Evolutionary conservation across 768 basidiomycete genomes (phyloP).

Genomic region (Guyanaporus albipodus): DNA sequence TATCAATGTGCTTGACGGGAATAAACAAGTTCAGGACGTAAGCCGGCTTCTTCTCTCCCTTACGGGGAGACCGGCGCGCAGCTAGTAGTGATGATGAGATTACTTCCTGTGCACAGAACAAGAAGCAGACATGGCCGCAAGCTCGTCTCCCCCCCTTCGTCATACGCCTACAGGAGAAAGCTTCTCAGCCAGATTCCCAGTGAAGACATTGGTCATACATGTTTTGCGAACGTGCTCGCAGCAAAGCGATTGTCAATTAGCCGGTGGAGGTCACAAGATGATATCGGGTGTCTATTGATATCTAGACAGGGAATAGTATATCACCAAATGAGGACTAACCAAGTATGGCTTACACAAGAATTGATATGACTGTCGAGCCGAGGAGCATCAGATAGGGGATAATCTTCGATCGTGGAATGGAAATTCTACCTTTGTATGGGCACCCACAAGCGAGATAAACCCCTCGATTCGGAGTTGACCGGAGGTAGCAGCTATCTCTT

Average conservation of each 20-base stretch:
- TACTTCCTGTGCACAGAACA: slow-evolving; percentile 5
- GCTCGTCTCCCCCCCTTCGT: slow-evolving; percentile 55
- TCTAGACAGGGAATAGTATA: slow-evolving; percentile 40
- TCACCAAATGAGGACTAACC: not conserved
- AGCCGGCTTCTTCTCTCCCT: slow-evolving; percentile 72
- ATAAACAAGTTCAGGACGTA: slow-evolving; percentile 78
- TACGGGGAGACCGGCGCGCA: slow-evolving; percentile 69
- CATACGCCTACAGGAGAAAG: slow-evolving; percentile 51
- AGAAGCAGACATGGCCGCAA: slow-evolving; percentile 18
- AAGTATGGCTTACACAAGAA: slow-evolving; percentile 64
- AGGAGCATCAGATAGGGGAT: slow-evolving; percentile 21
- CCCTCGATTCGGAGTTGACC: slow-evolving; percentile 62
- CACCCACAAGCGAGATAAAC: slow-evolving; percentile 80
- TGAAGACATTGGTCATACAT: slow-evolving; percentile 40
- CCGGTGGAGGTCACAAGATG: slow-evolving; percentile 62
- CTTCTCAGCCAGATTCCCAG: slow-evolving; percentile 2
- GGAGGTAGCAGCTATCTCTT: slow-evolving; percentile 51
- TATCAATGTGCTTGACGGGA: slow-evolving; percentile 66
- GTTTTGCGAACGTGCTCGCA: slow-evolving; percentile 68
- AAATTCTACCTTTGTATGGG: slow-evolving; percentile 59
- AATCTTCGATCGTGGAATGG: slow-evolving; percentile 13
- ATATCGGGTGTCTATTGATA: slow-evolving; percentile 73
- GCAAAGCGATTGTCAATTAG: slow-evolving; percentile 63
- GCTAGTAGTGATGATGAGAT: slow-evolving; percentile 35
- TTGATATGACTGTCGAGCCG: slow-evolving; percentile 63